Evolutionary conservation across 805 yeast species (phyloP), one percentile per base, ranked within the genome.

Genomic region (Monosporozyma servazzii): DNA sequence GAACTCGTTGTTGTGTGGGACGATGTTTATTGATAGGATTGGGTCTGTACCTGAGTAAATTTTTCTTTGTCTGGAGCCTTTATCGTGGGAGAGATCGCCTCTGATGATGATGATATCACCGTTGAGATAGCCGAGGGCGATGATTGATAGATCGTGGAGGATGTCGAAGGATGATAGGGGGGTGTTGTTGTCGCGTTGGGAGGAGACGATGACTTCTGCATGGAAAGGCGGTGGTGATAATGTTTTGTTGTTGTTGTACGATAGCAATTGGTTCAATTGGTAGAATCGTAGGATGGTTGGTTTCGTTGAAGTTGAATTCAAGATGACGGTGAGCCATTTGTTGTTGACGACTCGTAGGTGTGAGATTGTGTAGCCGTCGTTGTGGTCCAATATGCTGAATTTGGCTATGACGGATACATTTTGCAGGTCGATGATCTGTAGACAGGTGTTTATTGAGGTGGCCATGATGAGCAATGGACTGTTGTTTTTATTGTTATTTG

Each of bases 51-150:
- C 87, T 62, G 82, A 87, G 0, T 90, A 81, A 0, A 84, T 65
- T n/a, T 40, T 40, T 29, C 97, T 72, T 61, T 91, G 98, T 56
- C 93, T 79, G 9, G 96, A 81, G 0, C 98, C 98, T 53, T 96
- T 72, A 62, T 93, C 99, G 58, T 89, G 80, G 6, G 88, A 57
- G 31, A 93, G 66, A 65, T 93, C 98, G 8, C 99, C 99, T 55
- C 98, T 71, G 0, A 90, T 79, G 6, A 90, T 70, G 2, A 90
- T 71, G 2, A 90, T 88, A 20, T 81, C 75, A 2, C 99, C 99
- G 65, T 89, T 62, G 7, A 56, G 57, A 37, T 58, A 67, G 9
- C 69, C 69, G 1, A 63, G 53, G 5, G 54, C 63, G 8, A 67
- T 56, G 48, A 68, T 63, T 5, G 59, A 54, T 40, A 64, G 37